These are phyloP conservation scores for Brachypodium distachyon DNA, from an alignment of 202 grass and related monocot species.

Conservation along the genomic window DNA sequence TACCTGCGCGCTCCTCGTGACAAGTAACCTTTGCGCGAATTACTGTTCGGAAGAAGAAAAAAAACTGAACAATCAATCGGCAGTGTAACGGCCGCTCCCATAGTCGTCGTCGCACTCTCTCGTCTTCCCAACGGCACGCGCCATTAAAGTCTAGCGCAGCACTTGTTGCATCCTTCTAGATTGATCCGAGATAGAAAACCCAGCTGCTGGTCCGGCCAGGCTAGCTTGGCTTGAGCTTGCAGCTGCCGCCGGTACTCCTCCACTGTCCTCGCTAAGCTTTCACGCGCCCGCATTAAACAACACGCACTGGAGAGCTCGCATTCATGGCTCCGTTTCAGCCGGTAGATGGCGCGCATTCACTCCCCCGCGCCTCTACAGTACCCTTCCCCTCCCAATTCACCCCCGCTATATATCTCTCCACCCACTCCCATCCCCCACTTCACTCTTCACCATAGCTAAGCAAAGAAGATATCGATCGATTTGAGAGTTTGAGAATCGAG, in stretches of 20 bases:
- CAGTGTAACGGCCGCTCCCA: no score
- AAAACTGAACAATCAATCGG: no score
- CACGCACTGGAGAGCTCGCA: conserved; percentile 23
- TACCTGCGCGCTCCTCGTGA: no score
- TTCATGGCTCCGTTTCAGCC: conserved; percentile 35
- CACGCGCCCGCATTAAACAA: conserved; percentile 24
- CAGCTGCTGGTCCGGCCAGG: background rate
- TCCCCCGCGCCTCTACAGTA: conserved; percentile 1
- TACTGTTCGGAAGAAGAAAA: no score
- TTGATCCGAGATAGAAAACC: background rate
- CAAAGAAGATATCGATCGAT: background rate
- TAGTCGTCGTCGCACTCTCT: no score
- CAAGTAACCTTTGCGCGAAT: no score
- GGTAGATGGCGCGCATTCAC: conserved; percentile 47
- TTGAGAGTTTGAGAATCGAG: background rate
- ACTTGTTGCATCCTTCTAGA: background rate
- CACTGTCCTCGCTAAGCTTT: background rate
- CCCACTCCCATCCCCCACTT: background rate
- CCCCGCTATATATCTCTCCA: conserved; percentile 31
- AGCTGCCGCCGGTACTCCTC: background rate
- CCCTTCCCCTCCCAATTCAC: background rate
- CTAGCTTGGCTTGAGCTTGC: no score
- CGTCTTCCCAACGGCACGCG: conserved; percentile 10
- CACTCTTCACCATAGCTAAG: background rate
- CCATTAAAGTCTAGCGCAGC: conserved; percentile 13